A percentile compares a stretch with the other conserved stretches of the same genome.
Evolutionary conservation across 257 asterid species (phyloP).

Genomic region (Asclepias syriaca): DNA sequence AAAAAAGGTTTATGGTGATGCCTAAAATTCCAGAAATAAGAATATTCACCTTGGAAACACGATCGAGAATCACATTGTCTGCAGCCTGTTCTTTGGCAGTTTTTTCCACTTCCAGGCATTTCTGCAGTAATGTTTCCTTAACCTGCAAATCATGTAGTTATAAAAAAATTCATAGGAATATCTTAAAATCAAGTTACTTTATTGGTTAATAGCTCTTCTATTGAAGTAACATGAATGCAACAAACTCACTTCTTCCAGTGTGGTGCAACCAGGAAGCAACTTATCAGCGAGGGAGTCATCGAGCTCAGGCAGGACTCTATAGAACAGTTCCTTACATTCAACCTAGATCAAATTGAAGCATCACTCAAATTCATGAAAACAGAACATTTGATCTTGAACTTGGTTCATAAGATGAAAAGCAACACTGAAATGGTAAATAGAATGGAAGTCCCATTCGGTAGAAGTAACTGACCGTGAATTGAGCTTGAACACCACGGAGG

Average conservation of each 20-base stretch:
- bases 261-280: constrained; percentile 72
- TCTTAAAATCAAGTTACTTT: not conserved
- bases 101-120: constrained; percentile 75
- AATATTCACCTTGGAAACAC: constrained; percentile 53
- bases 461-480: constrained; percentile 60
- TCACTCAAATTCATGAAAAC: not conserved
- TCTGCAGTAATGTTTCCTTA: constrained; percentile 57
- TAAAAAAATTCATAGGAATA: not conserved
- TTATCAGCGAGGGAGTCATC: constrained; percentile 69
- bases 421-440: not conserved
- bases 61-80: constrained; percentile 92
- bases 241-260: constrained; percentile 63
- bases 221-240: constrained; percentile 9
- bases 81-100: constrained; percentile 95
- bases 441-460: not conserved
- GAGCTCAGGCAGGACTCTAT: constrained; percentile 48
- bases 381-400: not conserved
- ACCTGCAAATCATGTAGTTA: constrained; percentile 43
- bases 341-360: constrained; percentile 39
- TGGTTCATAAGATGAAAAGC: not conserved
- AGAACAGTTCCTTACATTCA: constrained; percentile 66
- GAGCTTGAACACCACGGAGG: constrained; percentile 85
- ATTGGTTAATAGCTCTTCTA: not conserved
- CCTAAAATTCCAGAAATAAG: constrained; percentile 1
- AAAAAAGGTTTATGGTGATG: too few species aligned